phyloP scores from a whole-genome alignment of 495 filamentous ascomycete species.

The Aspergillus carlsbadensis region DNA sequence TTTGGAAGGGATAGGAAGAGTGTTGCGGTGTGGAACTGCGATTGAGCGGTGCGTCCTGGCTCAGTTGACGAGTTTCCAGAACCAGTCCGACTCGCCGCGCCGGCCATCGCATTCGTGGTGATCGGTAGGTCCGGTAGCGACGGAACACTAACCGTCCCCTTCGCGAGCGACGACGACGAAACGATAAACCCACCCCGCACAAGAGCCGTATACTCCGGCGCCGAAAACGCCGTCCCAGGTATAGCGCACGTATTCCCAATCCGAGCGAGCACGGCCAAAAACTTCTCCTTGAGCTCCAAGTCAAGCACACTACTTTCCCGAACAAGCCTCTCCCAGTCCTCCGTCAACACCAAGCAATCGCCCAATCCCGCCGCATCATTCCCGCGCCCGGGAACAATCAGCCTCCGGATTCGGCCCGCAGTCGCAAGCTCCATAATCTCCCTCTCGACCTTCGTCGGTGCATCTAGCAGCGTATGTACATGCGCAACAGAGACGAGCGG shows the following conservation, averaged over 20 bases:
- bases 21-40: conserved; percentile 35
- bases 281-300: conserved; percentile 53
- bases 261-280: conserved; percentile 51
- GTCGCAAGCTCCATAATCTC: conserved; percentile 66
- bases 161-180: conserved; percentile 50
- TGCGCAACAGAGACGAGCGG: conserved; percentile 70
- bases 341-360: conserved; percentile 65
- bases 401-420: conserved; percentile 59
- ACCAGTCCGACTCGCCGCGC: conserved; percentile 40
- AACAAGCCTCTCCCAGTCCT: conserved; percentile 63
- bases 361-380: conserved; percentile 59
- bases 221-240: conserved; percentile 43
- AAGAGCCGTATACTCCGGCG: conserved; percentile 55
- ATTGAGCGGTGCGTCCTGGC: conserved; percentile 1
- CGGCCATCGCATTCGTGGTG: conserved; percentile 41
- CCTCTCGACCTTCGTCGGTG: conserved; percentile 69
- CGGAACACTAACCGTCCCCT: conserved; percentile 46
- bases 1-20: conserved; percentile 70
- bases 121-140: conserved; percentile 54
- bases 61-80: not conserved
- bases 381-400: conserved; percentile 66
- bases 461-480: conserved; percentile 63
- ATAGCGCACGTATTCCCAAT: conserved; percentile 56
- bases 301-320: conserved; percentile 44
- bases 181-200: conserved; percentile 71